Base-by-base conservation (phyloP, 2,329 filamentous ascomycete species). In the Onygenales sp. region DNA sequence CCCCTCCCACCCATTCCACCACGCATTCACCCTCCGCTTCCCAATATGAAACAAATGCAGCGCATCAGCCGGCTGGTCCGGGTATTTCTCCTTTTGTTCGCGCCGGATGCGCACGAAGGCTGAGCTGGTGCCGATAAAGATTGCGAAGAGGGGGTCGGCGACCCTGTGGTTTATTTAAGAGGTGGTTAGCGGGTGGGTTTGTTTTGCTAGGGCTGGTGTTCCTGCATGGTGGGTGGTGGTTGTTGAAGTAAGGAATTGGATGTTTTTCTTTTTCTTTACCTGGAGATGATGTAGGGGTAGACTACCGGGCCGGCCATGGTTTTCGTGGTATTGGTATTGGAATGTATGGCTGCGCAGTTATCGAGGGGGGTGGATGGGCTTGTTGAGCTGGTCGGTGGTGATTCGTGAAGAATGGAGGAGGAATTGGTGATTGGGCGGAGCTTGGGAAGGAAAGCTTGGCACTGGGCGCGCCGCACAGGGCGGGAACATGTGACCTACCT, bases 61-160 rank as follows among this genome's bases (percentile, higher is more conserved):
- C 21, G 69, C 63, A 47, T 70, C 65, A 8, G 63, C 59, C 13
- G 68, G 66, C 33, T 62, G 61, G 32, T 68, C 64, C 4, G 69
- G 72, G 43, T 68, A 63, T 58, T 74, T 72, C 57, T 79, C 77
- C 42, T 66, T 70, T 62, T 81, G 73, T 57, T 81, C 79, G 10
- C 78, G 72, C 53, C 73, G 75, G 58, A 81, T 77, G n/a, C 78
- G 74, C 17, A 77, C 65, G 21, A 71, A 64, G 10, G 78, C 75
- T n/a, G 79, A 77, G 7, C 74, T 71, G 8, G 75, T 62, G 47
- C 79, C 79, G 61, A 81, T 78, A 56, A 71, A 64, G 39, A 75
- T 53, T 27, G 78, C 78, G 60, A 82, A 82, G 54, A 81, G 52
- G 34, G 79, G 79, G 60, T 82, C 79, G 5, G 69, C 71, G 55